Evolutionary conservation across 768 basidiomycete species (phyloP), one percentile per base, ranked within the genome.

Genomic region (Termitomyces sp.): DNA sequence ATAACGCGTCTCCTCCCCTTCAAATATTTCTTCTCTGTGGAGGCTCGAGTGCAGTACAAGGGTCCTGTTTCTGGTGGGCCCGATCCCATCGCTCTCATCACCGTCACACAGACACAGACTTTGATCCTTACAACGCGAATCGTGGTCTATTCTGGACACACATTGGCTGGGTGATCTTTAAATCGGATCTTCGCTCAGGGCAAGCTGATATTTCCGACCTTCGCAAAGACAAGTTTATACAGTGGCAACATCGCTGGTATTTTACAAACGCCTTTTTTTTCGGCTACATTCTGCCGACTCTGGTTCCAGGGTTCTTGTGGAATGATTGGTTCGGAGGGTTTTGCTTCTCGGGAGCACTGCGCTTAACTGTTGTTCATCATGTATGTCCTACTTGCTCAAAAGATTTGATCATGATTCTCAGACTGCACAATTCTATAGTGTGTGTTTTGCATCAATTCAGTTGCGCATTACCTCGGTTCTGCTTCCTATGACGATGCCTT

Each of bases 11-110:
- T 37, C 69, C 75, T n/a, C 82, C 84, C 29, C 79, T 94, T 16
- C 89, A 89, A 67, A 71, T 84, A 48, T 82, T 86, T 66, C 78
- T 93, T 34, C 78, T 90, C 9, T 74, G 83, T 45, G 89, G 86
- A 2, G 91, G 91, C 8, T 83, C 87, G 32, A 92, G 90, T 66
- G 89, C 90, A 4, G 89, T 92, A 3, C 86, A 94, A 73, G 91
- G 91, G 0, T 92, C 90, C 14, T 90, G 90, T 71, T 85, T 82
- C 66, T 94, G 90, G 90, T 94, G 91, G 91, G 83, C 87, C 16
- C 81, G 87, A 48, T 82, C 87, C 8, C 91, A 94, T 71, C 85
- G 91, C 56, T 89, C 90, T 34, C 90, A 90, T 67, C 90, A 90
- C 68, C 84, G 89, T 60, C 80, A 92, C 65, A 92, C 90, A 61